A percentile compares a stretch with the other conserved stretches of the same genome.
These are phyloP conservation scores for Lasiodiplodia gonubiensis DNA, from an alignment of 2,329 filamentous ascomycete genomes.

Conservation along the genomic window DNA sequence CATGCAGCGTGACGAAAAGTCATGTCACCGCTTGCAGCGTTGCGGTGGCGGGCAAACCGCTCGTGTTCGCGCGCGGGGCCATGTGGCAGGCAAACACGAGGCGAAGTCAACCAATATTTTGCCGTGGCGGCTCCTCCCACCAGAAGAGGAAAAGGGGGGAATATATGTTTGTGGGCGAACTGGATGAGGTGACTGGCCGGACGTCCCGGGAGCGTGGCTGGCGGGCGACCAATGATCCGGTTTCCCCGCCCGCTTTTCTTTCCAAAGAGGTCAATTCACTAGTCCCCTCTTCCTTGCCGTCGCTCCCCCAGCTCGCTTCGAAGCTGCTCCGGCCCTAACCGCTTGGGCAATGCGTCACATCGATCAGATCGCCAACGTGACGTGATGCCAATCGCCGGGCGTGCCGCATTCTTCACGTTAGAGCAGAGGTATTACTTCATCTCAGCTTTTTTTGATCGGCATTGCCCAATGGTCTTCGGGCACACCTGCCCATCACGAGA, in stretches of 20 bases:
- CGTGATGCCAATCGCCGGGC: neutral
- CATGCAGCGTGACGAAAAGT: neutral
- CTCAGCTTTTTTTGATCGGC: neutral
- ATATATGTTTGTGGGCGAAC: neutral
- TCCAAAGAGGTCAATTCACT: neutral
- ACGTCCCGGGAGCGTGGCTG: neutral
- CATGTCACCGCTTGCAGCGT: neutral
- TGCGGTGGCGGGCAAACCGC: slow-evolving; percentile 1
- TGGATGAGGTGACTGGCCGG: neutral
- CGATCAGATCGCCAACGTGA: neutral
- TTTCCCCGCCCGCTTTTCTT: neutral
- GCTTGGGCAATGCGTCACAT: neutral
- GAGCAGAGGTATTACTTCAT: neutral
- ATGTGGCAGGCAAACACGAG: neutral
- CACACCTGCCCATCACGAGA: too few relatives aligned
- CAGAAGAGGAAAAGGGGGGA: neutral
- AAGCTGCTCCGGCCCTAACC: slow-evolving; percentile 15
- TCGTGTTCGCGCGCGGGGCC: neutral
- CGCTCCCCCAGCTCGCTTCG: slow-evolving; percentile 13
- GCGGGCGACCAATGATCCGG: neutral
- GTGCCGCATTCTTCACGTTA: neutral
- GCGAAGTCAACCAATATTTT: neutral
- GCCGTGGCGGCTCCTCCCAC: neutral
- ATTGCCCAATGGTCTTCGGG: too few relatives aligned
- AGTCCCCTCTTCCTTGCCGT: neutral